phyloP scores from a whole-genome alignment of 768 basidiomycete genomes.

The Suillus plorans region DNA sequence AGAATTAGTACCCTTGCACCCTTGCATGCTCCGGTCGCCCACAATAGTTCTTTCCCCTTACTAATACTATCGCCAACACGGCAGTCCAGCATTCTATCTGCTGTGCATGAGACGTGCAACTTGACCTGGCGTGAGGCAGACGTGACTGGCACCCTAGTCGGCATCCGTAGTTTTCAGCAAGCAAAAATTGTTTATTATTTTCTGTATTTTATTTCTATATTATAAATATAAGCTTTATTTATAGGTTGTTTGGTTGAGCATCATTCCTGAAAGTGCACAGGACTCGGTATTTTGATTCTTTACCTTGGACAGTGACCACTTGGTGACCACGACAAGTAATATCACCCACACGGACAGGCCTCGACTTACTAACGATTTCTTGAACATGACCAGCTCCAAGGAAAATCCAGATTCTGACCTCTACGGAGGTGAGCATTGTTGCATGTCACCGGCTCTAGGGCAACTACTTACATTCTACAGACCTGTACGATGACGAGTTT shows the following conservation, averaged over 20 bases:
- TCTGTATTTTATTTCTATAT: background rate
- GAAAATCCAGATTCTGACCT: slow-evolving; percentile 39
- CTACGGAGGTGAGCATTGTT: slow-evolving; percentile 42
- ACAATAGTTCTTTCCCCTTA: background rate
- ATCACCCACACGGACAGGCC: slow-evolving; percentile 20
- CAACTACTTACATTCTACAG: slow-evolving; percentile 28
- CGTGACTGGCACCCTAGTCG: background rate
- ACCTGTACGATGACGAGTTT: slow-evolving; percentile 54
- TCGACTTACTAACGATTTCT: background rate
- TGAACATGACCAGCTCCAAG: slow-evolving; percentile 31
- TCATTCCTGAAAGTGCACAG: slow-evolving; percentile 4
- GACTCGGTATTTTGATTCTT: slow-evolving; percentile 4
- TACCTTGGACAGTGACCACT: slow-evolving; percentile 4
- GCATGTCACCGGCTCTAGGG: background rate
- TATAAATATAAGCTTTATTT: background rate
- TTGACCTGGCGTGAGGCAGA: background rate
- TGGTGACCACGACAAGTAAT: background rate
- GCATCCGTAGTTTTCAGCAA: too few relatives aligned
- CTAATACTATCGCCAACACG: background rate
- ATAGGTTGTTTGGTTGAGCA: slow-evolving; percentile 4
- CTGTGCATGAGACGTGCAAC: background rate
- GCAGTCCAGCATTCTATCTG: background rate
- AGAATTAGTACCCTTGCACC: background rate
- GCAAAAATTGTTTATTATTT: background rate
- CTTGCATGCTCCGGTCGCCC: too few relatives aligned